A percentile compares a stretch with the other conserved stretches of the same genome.
Conservation (phyloP, 768 basidiomycete genomes). For the Chalciporus chontae region DNA sequence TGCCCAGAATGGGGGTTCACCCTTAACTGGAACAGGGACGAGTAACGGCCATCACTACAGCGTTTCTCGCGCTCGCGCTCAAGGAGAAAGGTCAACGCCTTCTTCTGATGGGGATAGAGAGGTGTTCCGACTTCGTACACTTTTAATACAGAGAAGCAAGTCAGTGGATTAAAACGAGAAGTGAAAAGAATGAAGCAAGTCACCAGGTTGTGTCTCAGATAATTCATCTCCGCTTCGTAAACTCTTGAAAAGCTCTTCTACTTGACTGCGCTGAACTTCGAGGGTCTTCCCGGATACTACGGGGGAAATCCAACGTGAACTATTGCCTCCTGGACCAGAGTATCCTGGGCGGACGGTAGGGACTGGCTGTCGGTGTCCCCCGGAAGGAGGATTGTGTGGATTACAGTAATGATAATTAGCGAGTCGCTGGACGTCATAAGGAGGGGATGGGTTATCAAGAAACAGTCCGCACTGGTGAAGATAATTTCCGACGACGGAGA, state of each 20-base stretch:
- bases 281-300: conserved; percentile 68
- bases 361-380: conserved; percentile 50
- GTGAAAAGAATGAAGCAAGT: conserved; percentile 30
- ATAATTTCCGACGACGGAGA: conserved; percentile 74
- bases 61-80: conserved; percentile 76
- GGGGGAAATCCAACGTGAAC: conserved; percentile 53
- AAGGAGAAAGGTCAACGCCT: conserved; percentile 91
- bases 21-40: conserved; percentile 69
- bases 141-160: conserved; percentile 30
- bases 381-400: conserved; percentile 81
- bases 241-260: conserved; percentile 91
- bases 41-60: conserved; percentile 55
- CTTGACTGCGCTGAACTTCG: conserved; percentile 88
- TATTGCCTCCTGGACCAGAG: conserved; percentile 35
- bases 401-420: conserved; percentile 75
- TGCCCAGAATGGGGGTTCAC: conserved; percentile 44
- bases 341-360: conserved; percentile 41
- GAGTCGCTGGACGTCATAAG: conserved; percentile 59
- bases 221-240: conserved; percentile 86
- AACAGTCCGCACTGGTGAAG: conserved; percentile 65
- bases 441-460: conserved; percentile 76
- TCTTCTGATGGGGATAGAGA: conserved; percentile 97
- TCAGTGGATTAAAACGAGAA: conserved; percentile 12
- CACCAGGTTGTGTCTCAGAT: conserved; percentile 80
- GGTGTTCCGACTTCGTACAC: conserved; percentile 74